Evolutionary conservation across 331 rosid species (phyloP).

Genomic region (Acacia pycnantha): DNA sequence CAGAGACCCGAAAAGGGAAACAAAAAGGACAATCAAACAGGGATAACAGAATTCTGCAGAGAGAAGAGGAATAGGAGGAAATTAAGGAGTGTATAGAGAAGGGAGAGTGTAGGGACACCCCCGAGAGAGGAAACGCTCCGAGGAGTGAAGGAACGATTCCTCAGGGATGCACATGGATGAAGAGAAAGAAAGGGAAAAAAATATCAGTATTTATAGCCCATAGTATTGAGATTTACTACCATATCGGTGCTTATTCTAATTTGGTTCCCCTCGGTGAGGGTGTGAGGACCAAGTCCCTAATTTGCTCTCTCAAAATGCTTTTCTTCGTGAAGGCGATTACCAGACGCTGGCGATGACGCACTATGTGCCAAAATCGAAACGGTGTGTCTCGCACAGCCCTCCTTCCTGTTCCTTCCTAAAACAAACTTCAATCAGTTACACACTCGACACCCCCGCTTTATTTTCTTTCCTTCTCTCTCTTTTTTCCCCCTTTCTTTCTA

Average conservation of each 20-base stretch:
- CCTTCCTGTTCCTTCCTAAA: background rate
- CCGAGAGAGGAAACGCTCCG: background rate
- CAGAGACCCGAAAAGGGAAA: constrained; percentile 11
- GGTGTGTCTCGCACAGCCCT: background rate
- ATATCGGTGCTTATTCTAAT: background rate
- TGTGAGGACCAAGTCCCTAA: background rate
- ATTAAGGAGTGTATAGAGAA: background rate
- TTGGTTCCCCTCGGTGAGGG: background rate
- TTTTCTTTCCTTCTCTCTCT: background rate
- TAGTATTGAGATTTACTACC: constrained; percentile 7
- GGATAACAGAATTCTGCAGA: constrained; percentile 6
- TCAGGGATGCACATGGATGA: background rate
- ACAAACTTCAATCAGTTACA: background rate
- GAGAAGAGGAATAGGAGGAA: background rate
- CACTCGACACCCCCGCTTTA: background rate
- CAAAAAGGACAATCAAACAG: background rate
- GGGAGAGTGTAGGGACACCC: background rate
- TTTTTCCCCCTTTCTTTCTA: background rate
- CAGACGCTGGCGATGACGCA: background rate
- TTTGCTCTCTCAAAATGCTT: background rate
- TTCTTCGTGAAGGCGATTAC: background rate
- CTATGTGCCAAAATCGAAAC: background rate
- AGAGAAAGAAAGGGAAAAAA: background rate
- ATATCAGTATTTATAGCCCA: constrained; percentile 33
- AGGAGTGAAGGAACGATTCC: constrained; percentile 14